Conservation (phyloP, 495 filamentous ascomycete genomes). For the Ramalina intermedia region DNA sequence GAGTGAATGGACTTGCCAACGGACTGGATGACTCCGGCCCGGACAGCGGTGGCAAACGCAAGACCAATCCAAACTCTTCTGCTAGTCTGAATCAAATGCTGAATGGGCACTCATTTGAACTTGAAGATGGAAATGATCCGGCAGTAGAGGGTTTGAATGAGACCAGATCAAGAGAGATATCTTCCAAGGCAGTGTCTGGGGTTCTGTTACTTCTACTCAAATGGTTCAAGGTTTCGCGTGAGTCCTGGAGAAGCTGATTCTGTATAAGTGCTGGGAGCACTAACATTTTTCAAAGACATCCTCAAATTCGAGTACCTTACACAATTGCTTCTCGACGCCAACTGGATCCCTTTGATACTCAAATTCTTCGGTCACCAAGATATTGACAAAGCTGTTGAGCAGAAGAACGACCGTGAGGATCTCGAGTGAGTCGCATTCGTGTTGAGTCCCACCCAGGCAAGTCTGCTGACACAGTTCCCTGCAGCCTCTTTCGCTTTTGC, state of each 20-base stretch:
- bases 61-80: constrained; percentile 15
- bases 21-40: constrained; percentile 17
- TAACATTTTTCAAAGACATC: constrained; percentile 46
- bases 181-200: constrained; percentile 77
- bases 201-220: constrained; percentile 75
- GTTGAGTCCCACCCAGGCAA: neutral
- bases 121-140: constrained; percentile 24
- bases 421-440: constrained; percentile 42
- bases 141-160: constrained; percentile 64
- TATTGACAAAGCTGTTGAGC: constrained; percentile 73
- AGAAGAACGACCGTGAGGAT: constrained; percentile 68
- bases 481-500: constrained; percentile 82
- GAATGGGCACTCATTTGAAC: constrained; percentile 15
- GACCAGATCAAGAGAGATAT: constrained; percentile 67
- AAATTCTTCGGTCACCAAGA: constrained; percentile 92
- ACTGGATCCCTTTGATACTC: constrained; percentile 80
- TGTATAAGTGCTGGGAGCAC: neutral
- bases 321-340: constrained; percentile 82
- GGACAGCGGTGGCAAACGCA: constrained; percentile 12
- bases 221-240: constrained; percentile 94
- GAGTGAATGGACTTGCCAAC: constrained; percentile 28
- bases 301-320: constrained; percentile 93
- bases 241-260: constrained; percentile 18
- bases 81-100: constrained; percentile 19
- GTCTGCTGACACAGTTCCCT: neutral